These are phyloP conservation scores for Venturia pyrina DNA, from an alignment of 2,329 filamentous ascomycete genomes.

Conservation along the genomic window DNA sequence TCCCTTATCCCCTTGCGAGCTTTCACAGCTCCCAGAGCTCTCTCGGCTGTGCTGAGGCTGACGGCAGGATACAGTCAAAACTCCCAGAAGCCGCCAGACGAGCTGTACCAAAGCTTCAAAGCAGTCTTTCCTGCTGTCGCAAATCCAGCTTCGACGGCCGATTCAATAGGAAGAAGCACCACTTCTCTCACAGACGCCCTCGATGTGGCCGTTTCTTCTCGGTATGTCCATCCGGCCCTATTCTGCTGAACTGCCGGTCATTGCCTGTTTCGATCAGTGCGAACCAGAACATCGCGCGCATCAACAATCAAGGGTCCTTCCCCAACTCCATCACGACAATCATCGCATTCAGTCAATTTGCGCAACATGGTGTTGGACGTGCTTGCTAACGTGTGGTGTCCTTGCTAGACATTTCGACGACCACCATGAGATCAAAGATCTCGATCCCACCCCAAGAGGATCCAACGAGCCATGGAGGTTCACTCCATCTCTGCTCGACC, in stretches of 20 bases:
- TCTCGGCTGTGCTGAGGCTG: neutral
- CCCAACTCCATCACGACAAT: neutral
- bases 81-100: conserved; percentile 76
- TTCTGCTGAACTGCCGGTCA: conserved; percentile 9
- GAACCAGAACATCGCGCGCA: neutral
- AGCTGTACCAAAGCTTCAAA: conserved; percentile 75
- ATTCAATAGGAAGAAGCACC: conserved; percentile 35
- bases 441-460: conserved; percentile 73
- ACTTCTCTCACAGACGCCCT: conserved; percentile 34
- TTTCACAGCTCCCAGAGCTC: neutral
- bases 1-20: neutral
- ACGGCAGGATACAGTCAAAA: conserved; percentile 47
- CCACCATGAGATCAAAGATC: conserved; percentile 53
- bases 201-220: conserved; percentile 32
- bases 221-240: conserved; percentile 27
- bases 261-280: conserved; percentile 6
- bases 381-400: conserved; percentile 13
- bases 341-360: neutral
- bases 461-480: conserved; percentile 77
- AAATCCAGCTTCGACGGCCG: conserved; percentile 31
- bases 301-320: neutral
- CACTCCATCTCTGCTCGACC: conserved; percentile 80
- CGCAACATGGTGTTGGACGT: neutral
- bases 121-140: conserved; percentile 67
- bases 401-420: conserved; percentile 33